These are phyloP conservation scores for Nicotiana knightiana DNA, from an alignment of 257 asterid genomes.

Conservation along the genomic window DNA sequence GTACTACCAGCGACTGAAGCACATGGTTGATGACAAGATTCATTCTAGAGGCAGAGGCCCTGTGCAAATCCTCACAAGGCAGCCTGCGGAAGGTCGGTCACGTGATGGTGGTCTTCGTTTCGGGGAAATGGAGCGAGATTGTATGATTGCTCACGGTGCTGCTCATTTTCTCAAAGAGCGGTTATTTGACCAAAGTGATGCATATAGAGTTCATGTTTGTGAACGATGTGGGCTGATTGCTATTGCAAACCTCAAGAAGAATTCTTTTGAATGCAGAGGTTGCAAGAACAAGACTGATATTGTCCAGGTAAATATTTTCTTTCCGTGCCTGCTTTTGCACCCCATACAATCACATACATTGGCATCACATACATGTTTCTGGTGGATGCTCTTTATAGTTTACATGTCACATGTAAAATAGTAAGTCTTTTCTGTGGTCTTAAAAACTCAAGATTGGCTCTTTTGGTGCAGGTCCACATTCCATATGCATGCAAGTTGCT, in stretches of 20 bases:
- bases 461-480: slow-evolving; percentile 64
- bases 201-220: slow-evolving; percentile 87
- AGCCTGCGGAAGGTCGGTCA: slow-evolving; percentile 96
- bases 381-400: neutral
- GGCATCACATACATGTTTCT: neutral
- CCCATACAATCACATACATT: neutral
- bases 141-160: slow-evolving; percentile 98
- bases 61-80: slow-evolving; percentile 89
- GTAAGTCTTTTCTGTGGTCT: neutral
- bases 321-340: neutral
- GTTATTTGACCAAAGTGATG: slow-evolving; percentile 94
- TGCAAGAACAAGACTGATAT: slow-evolving; percentile 93
- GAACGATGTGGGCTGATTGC: slow-evolving; percentile 91
- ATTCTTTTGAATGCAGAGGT: slow-evolving; percentile 88
- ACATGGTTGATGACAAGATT: slow-evolving; percentile 94
- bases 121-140: slow-evolving; percentile 98
- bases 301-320: slow-evolving; percentile 58
- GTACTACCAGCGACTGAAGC: slow-evolving; percentile 94
- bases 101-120: slow-evolving; percentile 97
- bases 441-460: neutral
- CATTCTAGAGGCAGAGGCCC: slow-evolving; percentile 99
- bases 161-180: slow-evolving; percentile 91
- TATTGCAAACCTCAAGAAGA: slow-evolving; percentile 88
- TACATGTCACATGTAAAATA: neutral
- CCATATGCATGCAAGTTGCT: slow-evolving; percentile 93